Conservation (phyloP, 495 filamentous ascomycete genomes). For the Stereocaulon alpinum region DNA sequence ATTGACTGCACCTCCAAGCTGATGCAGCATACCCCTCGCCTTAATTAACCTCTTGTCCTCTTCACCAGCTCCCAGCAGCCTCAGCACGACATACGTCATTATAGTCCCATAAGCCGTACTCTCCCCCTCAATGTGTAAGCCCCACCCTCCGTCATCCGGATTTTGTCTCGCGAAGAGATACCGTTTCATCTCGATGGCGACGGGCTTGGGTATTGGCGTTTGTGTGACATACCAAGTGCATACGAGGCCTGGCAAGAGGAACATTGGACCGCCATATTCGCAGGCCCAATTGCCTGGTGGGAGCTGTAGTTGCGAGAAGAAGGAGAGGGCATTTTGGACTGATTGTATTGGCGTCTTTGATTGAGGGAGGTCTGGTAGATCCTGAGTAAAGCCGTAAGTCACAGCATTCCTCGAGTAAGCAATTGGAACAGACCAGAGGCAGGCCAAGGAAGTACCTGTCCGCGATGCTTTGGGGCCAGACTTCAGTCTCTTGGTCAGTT, state of each 20-base stretch:
- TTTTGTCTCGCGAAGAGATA: slow-evolving; percentile 86
- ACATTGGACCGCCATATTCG: slow-evolving; percentile 88
- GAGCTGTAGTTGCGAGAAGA: slow-evolving; percentile 84
- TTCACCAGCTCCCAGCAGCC: slow-evolving; percentile 78
- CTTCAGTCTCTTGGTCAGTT: slow-evolving; percentile 57
- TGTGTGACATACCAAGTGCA: slow-evolving; percentile 87
- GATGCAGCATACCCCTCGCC: slow-evolving; percentile 71
- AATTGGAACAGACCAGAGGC: slow-evolving; percentile 39
- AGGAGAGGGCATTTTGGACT: slow-evolving; percentile 72
- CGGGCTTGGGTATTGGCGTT: slow-evolving; percentile 71
- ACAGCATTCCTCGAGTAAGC: slow-evolving; percentile 11
- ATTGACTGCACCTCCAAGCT: slow-evolving; percentile 74
- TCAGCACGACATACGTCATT: slow-evolving; percentile 80
- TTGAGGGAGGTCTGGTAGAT: slow-evolving; percentile 57
- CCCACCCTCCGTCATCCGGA: slow-evolving; percentile 89
- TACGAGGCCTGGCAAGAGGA: slow-evolving; percentile 76
- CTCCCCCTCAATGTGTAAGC: slow-evolving; percentile 90
- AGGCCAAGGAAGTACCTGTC: slow-evolving; percentile 81
- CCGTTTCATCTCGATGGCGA: slow-evolving; percentile 80
- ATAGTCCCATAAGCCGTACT: slow-evolving; percentile 82
- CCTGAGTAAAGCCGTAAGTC: slow-evolving; percentile 34
- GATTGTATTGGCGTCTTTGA: slow-evolving; percentile 65
- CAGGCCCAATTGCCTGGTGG: slow-evolving; percentile 89
- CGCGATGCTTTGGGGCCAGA: slow-evolving; percentile 75
- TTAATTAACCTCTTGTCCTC: slow-evolving; percentile 82